Evolutionary conservation across 768 basidiomycete species (phyloP).

Genomic region (Pleurotus pulmonarius): DNA sequence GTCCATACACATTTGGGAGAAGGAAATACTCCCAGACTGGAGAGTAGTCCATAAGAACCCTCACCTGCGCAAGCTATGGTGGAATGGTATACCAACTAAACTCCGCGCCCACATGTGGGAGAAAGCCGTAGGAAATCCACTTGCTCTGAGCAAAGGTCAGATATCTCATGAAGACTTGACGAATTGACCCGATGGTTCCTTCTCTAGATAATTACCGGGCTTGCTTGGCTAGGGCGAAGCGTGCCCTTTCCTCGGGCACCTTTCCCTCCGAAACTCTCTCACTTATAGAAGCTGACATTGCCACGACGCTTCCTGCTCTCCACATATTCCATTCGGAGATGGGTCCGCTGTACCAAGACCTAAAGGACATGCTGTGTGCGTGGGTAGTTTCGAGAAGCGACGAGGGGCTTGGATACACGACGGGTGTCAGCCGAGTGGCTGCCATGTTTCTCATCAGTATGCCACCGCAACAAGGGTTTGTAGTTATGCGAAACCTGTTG

Average conservation of each 20-base stretch:
- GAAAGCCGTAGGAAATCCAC: conserved; percentile 76
- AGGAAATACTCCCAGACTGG: conserved; percentile 81
- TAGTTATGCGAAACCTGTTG: conserved; percentile 81
- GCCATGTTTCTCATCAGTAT: conserved; percentile 88
- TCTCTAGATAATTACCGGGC: conserved; percentile 64
- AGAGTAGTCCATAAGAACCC: conserved; percentile 65
- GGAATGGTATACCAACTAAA: conserved; percentile 84
- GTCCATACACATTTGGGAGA: conserved; percentile 73
- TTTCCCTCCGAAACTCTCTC: conserved; percentile 64
- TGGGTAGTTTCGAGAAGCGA: conserved; percentile 87
- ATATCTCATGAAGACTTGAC: conserved; percentile 12
- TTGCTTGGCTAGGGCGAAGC: conserved; percentile 71
- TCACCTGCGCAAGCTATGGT: conserved; percentile 72
- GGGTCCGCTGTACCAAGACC: conserved; percentile 78
- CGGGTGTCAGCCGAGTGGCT: conserved; percentile 69
- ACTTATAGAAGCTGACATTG: conserved; percentile 72
- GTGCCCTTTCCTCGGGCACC: conserved; percentile 57
- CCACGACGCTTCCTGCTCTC: conserved; percentile 66
- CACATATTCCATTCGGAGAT: conserved; percentile 76
- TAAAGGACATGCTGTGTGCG: conserved; percentile 81
- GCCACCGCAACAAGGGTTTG: conserved; percentile 68
- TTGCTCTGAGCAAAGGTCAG: conserved; percentile 78
- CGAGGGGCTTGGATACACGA: conserved; percentile 72
- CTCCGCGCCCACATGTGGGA: conserved; percentile 82
- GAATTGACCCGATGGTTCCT: conserved; percentile 7